These are phyloP conservation scores for Choanephora cucurbitarum DNA, from an alignment of 371 early-diverging fungal species.

Conservation along the genomic window DNA sequence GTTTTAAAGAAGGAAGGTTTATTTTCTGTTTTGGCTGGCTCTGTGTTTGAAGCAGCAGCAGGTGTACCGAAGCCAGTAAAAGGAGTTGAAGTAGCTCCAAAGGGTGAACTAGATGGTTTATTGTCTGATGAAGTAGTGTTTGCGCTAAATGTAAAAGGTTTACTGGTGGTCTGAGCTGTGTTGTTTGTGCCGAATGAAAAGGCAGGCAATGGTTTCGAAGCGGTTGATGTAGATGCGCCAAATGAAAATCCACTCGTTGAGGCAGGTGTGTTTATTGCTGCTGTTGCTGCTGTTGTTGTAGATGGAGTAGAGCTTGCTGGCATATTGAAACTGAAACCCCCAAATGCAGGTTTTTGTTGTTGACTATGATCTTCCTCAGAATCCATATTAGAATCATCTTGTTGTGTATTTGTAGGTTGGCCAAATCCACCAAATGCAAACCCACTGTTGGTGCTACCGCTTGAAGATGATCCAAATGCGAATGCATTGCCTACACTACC, in stretches of 20 bases:
- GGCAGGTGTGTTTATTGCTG: background rate
- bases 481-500: no score
- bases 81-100: background rate
- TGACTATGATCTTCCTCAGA: constrained; percentile 1
- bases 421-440: constrained; percentile 2
- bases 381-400: constrained; percentile 10
- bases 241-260: background rate
- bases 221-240: background rate
- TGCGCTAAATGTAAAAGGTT: constrained; percentile 7
- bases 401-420: background rate
- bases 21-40: background rate
- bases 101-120: background rate
- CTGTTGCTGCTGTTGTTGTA: background rate
- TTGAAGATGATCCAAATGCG: background rate
- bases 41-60: background rate
- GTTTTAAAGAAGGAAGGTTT: background rate
- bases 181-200: background rate
- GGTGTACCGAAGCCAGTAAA: constrained; percentile 10
- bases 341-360: background rate
- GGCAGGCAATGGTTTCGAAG: background rate
- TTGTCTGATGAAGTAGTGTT: background rate
- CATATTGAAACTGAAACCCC: background rate
- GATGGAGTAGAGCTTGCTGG: background rate
- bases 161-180: background rate
- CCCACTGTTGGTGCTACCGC: background rate